Evolutionary conservation across 2,329 filamentous ascomycete species (phyloP), one percentile per base, ranked within the genome.

Genomic region (Alternaria brassicicola): DNA sequence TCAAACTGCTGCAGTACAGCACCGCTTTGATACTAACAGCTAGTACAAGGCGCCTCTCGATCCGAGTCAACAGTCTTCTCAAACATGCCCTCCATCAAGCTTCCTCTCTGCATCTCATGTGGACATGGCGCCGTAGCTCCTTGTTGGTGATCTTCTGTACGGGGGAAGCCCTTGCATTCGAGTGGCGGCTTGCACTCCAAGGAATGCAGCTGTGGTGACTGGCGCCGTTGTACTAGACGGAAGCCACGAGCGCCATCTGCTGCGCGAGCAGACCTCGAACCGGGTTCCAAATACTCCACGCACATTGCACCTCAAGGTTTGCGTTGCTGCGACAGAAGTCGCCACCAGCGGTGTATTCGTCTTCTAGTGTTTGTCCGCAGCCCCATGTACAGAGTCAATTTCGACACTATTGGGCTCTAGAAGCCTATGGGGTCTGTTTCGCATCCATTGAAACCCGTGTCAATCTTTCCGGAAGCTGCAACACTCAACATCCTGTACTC

Each of bases 1-100:
- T 73, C 72, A 73, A 60, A 66, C 64, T 59, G 56, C 64, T 59
- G 66, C 71, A 71, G 72, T 66, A 69, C 69, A 63, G 64, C 63
- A 59, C 65, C 30, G 57, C 62, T 38, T 53, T 55, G 21, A 54
- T 17, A 36, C 43, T 36, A 46, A 31, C 33, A 38, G n/a, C 36
- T 50, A 58, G 38, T 23, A 26, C 35, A 41, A 25, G 33, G 52
- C 55, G 33, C 49, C 50, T 41, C 30, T 36, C 19, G 12, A 36
- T 52, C 57, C 62, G 63, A 62, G 45, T 55, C 64, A 67, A 50
- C 21, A 43, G 46, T 46, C 30, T 21, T 53, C 36, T 30, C 50
- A 30, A 52, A 46, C 46, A 47, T 62, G 51, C 59, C 55, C 54
- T 33, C 48, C 33, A 33, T 53, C 46, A 42, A 55, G 45, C 19